phyloP scores from a whole-genome alignment of 768 basidiomycete species.

The Tricholoma sp. region DNA sequence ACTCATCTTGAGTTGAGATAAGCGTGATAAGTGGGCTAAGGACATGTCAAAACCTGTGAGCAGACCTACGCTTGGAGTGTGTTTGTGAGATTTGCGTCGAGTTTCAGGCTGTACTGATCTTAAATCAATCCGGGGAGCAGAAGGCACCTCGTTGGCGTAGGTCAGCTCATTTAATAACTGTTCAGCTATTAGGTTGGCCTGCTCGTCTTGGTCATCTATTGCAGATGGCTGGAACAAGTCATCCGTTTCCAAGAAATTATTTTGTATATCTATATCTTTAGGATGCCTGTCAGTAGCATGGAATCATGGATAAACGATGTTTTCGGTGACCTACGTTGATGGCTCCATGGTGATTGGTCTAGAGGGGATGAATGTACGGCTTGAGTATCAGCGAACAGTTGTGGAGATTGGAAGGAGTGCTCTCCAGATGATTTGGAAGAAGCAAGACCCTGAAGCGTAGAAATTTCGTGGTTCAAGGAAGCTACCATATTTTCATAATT shows the following conservation, averaged over 20 bases:
- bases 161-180: background rate
- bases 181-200: background rate
- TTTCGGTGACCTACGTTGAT: background rate
- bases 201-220: background rate
- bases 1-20: background rate
- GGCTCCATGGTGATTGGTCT: background rate
- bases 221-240: background rate
- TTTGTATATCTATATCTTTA: background rate
- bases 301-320: background rate
- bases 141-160: background rate
- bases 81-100: background rate
- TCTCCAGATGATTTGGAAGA: background rate
- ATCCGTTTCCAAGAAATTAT: background rate
- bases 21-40: background rate
- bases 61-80: background rate
- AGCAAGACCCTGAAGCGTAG: constrained; percentile 4
- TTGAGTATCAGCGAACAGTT: background rate
- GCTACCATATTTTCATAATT: constrained; percentile 9
- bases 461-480: constrained; percentile 5
- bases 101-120: background rate
- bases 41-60: background rate
- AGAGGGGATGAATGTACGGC: background rate
- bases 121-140: background rate
- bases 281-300: background rate
- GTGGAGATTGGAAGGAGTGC: background rate